Conservation (phyloP, 176 grass and related monocot species). For the Carex pumila region DNA sequence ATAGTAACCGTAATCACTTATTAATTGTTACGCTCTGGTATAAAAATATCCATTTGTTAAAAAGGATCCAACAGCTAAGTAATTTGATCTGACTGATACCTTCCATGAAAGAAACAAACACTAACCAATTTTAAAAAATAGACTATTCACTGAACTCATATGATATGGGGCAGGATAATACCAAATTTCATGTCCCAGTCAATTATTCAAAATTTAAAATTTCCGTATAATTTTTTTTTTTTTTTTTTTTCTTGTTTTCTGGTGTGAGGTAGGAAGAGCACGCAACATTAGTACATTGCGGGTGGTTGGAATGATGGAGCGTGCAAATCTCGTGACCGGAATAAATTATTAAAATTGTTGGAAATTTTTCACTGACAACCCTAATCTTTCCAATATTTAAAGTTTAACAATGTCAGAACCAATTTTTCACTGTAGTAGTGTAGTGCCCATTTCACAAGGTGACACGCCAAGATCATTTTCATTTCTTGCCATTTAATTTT, state of each 20-base stretch:
- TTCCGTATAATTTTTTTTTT: neutral
- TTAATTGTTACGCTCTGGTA: neutral
- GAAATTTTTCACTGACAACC: neutral
- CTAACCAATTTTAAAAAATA: neutral
- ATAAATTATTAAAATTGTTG: neutral
- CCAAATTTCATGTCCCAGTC: neutral
- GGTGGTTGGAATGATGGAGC: conserved; percentile 19
- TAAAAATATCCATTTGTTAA: neutral
- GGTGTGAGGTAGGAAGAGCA: conserved; percentile 9
- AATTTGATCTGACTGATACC: neutral
- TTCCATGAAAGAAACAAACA: neutral
- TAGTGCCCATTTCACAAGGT: neutral
- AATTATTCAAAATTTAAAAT: neutral
- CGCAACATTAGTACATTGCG: neutral
- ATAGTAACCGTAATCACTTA: neutral
- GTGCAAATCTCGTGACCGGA: conserved; percentile 16
- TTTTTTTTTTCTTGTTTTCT: neutral
- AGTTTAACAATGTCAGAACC: neutral
- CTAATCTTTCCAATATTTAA: neutral
- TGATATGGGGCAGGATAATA: conserved; percentile 12
- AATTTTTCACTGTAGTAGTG: neutral
- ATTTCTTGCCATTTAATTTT: neutral
- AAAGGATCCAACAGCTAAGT: neutral
- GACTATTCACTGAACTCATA: conserved; percentile 18
- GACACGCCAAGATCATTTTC: neutral